Conservation (phyloP, 352 stramenopile species). For the Pythium pyrilobum region DNA sequence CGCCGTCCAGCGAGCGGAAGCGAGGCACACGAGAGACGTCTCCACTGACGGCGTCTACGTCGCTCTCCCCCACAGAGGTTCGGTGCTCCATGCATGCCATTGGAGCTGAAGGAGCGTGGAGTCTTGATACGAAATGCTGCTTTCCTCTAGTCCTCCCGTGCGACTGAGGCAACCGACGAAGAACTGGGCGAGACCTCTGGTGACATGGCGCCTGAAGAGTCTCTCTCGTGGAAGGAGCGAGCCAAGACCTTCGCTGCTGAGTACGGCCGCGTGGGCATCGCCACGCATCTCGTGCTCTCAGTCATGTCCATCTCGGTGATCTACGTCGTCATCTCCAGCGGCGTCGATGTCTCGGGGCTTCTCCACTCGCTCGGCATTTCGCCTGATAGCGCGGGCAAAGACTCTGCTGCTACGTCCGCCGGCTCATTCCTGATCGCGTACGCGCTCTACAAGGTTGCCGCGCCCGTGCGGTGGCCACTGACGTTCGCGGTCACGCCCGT, state of each 20-base stretch:
- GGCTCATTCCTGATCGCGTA: conserved; percentile 80
- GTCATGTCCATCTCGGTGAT: conserved; percentile 69
- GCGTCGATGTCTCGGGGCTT: conserved; percentile 56
- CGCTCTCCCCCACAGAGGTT: conserved; percentile 10
- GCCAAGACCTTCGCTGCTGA: conserved; percentile 79
- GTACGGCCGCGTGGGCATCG: conserved; percentile 74
- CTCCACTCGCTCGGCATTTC: conserved; percentile 44
- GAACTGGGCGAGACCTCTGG: conserved; percentile 15
- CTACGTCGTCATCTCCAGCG: conserved; percentile 63
- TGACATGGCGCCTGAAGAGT: conserved; percentile 1
- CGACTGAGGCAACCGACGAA: conserved; percentile 5
- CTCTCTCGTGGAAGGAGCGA: conserved; percentile 55
- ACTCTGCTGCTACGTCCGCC: conserved; percentile 50
- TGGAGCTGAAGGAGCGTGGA: background rate
- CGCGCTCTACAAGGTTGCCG: conserved; percentile 72
- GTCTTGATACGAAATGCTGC: background rate
- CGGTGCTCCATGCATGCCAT: background rate
- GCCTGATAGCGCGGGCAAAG: conserved; percentile 25
- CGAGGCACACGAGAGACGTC: conserved; percentile 20
- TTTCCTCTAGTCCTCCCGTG: conserved; percentile 1
- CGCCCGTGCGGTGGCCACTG: conserved; percentile 73
- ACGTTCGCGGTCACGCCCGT: conserved; percentile 78
- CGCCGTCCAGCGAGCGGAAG: conserved; percentile 17
- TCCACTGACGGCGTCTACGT: conserved; percentile 1
- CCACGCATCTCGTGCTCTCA: conserved; percentile 74